Percentiles rank a stretch among this genome's conserved stretches.
Evolutionary conservation across 164 flowering plant species (phyloP).

Genomic region (Taxillus chinensis): DNA sequence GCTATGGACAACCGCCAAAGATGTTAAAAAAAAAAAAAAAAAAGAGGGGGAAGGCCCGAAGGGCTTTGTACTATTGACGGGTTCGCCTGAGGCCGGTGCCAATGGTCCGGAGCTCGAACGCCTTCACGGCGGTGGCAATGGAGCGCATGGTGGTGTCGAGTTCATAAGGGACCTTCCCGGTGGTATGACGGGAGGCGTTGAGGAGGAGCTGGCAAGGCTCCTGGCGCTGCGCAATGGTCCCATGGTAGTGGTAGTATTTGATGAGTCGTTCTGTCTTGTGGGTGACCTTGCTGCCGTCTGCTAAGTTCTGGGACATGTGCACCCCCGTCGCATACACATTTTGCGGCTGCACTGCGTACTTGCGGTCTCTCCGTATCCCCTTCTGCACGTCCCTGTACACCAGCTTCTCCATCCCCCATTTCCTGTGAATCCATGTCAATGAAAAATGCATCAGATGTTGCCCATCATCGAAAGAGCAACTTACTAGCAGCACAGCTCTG

Average conservation of each 20-base stretch:
- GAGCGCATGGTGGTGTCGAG: conserved; percentile 2
- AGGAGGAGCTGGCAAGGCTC: neutral
- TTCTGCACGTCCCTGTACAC: conserved; percentile 3
- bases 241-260: conserved; percentile 1
- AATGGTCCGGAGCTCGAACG: neutral
- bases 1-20: no score
- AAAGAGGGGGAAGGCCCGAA: neutral
- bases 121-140: neutral
- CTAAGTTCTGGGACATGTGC: conserved; percentile 3
- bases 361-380: conserved; percentile 1
- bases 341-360: neutral
- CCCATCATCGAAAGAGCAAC: no score
- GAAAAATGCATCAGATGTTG: no score
- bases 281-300: neutral
- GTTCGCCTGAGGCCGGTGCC: neutral
- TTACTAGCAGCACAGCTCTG: no score
- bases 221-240: neutral
- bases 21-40: no score
- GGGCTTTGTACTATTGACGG: neutral
- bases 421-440: neutral
- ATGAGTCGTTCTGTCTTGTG: conserved; percentile 4
- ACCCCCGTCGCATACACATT: neutral
- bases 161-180: neutral
- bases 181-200: neutral
- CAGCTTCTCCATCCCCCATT: conserved; percentile 3